Evolutionary conservation across 2,329 filamentous ascomycete species (phyloP), one percentile per base, ranked within the genome.

Genomic region (Ceratocystis cacaofunesta): DNA sequence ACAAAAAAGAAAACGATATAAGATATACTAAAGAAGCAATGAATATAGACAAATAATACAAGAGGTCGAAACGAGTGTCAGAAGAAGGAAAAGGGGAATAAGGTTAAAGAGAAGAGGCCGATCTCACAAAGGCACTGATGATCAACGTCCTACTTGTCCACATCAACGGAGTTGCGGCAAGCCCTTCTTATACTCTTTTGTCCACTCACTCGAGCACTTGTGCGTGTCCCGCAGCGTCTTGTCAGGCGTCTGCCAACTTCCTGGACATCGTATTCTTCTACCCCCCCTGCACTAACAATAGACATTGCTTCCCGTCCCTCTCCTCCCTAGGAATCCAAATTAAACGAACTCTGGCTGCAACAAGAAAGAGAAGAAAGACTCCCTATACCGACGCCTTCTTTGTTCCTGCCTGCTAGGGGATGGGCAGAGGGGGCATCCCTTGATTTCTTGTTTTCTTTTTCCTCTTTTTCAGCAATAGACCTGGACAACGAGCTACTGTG

Each of bases 71-170:
- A 58, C 55, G 55, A 58, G 55, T 58, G 55, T 58, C 55, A 36
- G 55, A 58, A 58, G 55, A 58, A 52, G 22, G 48, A 52, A 36
- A 58, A 30, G 36, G 10, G 12, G 36, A 41, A 41, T 4, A 36
- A 36, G 28, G 19, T 19, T 36, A 1, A 58, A 19, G 28, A 58
- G 17, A 58, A 36, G 55, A 58, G 55, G 55, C 28, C 28, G 28
- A 58, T 58, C 55, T 25, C 55, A 36, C 55, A 36, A n/a, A 32
- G 55, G 55, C 55, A 17, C 55, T 58, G 55, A 58, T 58, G 55
- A 58, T 19, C 55, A 58, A 58, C 28, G 17, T 36, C 17, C 6
- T 1, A 32, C 32, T 28, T 8, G n/a, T 58, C 55, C 1, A 30
- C 1, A 28, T 19, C 55, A 58, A n/a, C 17, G 7, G 12, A 30